Evolutionary conservation across 2,329 filamentous ascomycete genomes (phyloP).

Genomic region (Zymoseptoria brevis): DNA sequence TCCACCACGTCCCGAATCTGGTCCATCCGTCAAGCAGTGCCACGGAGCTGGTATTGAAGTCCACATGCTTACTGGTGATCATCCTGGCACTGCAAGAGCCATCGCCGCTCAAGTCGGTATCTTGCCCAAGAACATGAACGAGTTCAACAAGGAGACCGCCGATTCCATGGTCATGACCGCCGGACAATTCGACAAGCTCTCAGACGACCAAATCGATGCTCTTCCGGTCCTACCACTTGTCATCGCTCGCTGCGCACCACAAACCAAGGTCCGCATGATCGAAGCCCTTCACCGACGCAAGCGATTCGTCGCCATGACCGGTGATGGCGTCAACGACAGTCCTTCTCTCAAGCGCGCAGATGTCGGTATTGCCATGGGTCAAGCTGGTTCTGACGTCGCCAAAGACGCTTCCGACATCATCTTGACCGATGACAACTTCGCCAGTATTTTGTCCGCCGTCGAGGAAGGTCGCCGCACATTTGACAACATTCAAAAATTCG

Average conservation of each 20-base stretch:
- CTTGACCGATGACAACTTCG: constrained; percentile 81
- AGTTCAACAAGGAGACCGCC: constrained; percentile 55
- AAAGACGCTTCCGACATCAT: constrained; percentile 80
- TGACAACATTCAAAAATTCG: constrained; percentile 83
- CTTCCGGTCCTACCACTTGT: constrained; percentile 70
- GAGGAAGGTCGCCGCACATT: constrained; percentile 79
- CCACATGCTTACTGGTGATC: constrained; percentile 79
- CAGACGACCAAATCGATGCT: constrained; percentile 64
- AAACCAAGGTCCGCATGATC: constrained; percentile 87
- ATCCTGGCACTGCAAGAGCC: constrained; percentile 67
- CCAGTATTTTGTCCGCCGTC: constrained; percentile 73
- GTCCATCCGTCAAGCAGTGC: constrained; percentile 61
- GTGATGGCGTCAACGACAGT: constrained; percentile 81
- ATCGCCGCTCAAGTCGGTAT: constrained; percentile 76
- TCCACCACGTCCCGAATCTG: constrained; percentile 74
- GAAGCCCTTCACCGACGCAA: constrained; percentile 72
- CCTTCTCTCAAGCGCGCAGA: constrained; percentile 73
- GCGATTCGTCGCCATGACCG: constrained; percentile 77
- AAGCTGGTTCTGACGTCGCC: constrained; percentile 73
- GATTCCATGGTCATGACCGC: constrained; percentile 66
- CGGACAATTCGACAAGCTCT: constrained; percentile 51
- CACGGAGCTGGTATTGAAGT: constrained; percentile 67
- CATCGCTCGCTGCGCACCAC: constrained; percentile 74
- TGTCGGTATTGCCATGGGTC: constrained; percentile 85
- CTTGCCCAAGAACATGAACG: constrained; percentile 53